Conservation (phyloP, 176 grass and related monocot species). For the Thinopyrum elongatum region DNA sequence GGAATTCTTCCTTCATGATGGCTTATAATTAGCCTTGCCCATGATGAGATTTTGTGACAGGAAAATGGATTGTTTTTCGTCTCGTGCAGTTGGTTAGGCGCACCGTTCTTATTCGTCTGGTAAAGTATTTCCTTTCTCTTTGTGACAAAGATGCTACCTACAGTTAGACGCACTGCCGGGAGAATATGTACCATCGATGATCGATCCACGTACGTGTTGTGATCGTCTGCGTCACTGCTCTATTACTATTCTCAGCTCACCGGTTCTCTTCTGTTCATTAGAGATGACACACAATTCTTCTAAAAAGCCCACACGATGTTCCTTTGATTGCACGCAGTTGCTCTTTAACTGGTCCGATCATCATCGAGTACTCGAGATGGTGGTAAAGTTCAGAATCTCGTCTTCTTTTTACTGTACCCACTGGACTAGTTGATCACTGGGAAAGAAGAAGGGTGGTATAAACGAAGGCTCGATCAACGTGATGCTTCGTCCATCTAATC, state of each 20-base stretch:
- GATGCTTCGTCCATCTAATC: slow-evolving; percentile 6
- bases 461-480: neutral
- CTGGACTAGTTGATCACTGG: neutral
- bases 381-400: neutral
- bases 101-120: neutral
- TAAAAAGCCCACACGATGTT: neutral
- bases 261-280: neutral
- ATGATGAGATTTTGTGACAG: neutral
- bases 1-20: slow-evolving; percentile 41
- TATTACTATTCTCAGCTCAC: neutral
- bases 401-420: slow-evolving; percentile 4
- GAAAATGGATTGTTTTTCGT: neutral
- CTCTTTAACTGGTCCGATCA: neutral
- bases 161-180: neutral
- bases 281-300: neutral
- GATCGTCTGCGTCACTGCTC: neutral
- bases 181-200: neutral
- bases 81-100: slow-evolving; percentile 23
- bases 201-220: neutral
- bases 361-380: neutral
- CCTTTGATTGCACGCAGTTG: neutral
- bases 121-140: neutral
- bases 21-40: neutral
- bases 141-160: neutral
- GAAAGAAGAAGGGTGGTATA: neutral